A percentile compares a stretch with the other conserved stretches of the same genome.
phyloP scores from a whole-genome alignment of 2,329 filamentous ascomycete species.

The Monilinia vaccinii-corymbosi region DNA sequence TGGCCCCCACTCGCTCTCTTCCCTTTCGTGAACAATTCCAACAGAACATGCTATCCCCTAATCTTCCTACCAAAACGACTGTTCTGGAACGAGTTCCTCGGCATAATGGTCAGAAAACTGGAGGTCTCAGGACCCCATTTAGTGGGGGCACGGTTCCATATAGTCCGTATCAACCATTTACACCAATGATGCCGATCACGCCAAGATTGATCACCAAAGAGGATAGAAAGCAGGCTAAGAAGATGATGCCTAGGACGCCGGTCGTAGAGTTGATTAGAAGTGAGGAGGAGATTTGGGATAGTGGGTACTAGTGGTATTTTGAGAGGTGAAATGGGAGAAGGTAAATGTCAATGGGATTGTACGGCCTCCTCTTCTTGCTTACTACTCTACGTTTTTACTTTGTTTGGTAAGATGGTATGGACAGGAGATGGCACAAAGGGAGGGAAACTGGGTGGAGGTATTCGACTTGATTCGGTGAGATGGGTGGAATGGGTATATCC shows the following conservation, averaged over 20 bases:
- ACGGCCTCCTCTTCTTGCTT: not conserved
- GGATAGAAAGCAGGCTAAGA: conserved; percentile 61
- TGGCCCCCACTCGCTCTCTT: conserved; percentile 34
- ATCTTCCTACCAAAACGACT: conserved; percentile 48
- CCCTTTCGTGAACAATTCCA: conserved; percentile 55
- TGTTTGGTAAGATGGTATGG: not conserved
- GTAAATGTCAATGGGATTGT: not conserved
- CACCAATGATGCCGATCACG: conserved; percentile 65
- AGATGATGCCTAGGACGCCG: conserved; percentile 51
- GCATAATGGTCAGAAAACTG: conserved; percentile 39
- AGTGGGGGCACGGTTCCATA: conserved; percentile 59
- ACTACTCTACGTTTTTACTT: not conserved
- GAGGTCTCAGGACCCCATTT: conserved; percentile 50
- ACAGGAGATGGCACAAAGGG: not conserved
- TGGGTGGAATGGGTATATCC: not conserved
- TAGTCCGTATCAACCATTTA: conserved; percentile 71
- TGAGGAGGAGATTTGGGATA: conserved; percentile 53
- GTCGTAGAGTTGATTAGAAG: conserved; percentile 52
- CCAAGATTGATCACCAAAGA: conserved; percentile 63
- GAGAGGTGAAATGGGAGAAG: not conserved
- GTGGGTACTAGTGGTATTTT: conserved; percentile 20
- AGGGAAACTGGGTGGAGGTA: not conserved
- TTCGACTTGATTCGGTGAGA: not conserved
- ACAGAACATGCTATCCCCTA: conserved; percentile 28
- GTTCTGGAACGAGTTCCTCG: conserved; percentile 49